phyloP scores from a whole-genome alignment of 1,284 basidiomycete species.

The Sanghuangporus sanghuang region DNA sequence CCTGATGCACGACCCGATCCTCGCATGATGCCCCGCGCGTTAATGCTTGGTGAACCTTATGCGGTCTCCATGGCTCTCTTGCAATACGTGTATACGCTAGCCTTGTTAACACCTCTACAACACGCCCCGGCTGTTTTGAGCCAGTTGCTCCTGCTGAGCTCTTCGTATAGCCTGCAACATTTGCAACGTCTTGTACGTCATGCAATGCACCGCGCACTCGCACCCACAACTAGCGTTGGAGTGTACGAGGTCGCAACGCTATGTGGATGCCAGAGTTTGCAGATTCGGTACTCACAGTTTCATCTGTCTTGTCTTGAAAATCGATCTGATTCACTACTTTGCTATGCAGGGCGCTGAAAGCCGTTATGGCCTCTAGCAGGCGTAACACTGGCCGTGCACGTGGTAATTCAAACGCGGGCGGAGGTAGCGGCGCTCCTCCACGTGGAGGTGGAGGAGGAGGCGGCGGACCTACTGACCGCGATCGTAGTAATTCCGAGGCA shows the following conservation, averaged over 20 bases:
- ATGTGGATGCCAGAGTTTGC: slow-evolving; percentile 82
- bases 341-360: slow-evolving; percentile 56
- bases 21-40: slow-evolving; percentile 69
- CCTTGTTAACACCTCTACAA: slow-evolving; percentile 84
- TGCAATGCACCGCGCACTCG: slow-evolving; percentile 85
- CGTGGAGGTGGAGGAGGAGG: slow-evolving; percentile 32
- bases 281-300: slow-evolving; percentile 60
- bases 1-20: slow-evolving; percentile 59
- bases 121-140: slow-evolving; percentile 86
- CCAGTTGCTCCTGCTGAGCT: slow-evolving; percentile 80
- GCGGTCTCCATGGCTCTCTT: slow-evolving; percentile 84
- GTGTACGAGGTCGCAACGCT: slow-evolving; percentile 93
- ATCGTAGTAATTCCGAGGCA: slow-evolving; percentile 29
- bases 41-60: slow-evolving; percentile 85
- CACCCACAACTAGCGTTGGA: slow-evolving; percentile 79
- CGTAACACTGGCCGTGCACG: slow-evolving; percentile 49
- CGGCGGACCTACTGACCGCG: slow-evolving; percentile 32
- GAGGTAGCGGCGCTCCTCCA: slow-evolving; percentile 33
- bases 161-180: slow-evolving; percentile 76
- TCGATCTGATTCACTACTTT: slow-evolving; percentile 18
- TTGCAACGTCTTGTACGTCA: slow-evolving; percentile 80
- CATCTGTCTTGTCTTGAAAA: slow-evolving; percentile 8
- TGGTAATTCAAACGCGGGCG: slow-evolving; percentile 42
- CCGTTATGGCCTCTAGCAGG: slow-evolving; percentile 73
- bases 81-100: slow-evolving; percentile 89